Base-by-base conservation (phyloP, 495 filamentous ascomycete species). In the Parathielavia hyrcaniae region DNA sequence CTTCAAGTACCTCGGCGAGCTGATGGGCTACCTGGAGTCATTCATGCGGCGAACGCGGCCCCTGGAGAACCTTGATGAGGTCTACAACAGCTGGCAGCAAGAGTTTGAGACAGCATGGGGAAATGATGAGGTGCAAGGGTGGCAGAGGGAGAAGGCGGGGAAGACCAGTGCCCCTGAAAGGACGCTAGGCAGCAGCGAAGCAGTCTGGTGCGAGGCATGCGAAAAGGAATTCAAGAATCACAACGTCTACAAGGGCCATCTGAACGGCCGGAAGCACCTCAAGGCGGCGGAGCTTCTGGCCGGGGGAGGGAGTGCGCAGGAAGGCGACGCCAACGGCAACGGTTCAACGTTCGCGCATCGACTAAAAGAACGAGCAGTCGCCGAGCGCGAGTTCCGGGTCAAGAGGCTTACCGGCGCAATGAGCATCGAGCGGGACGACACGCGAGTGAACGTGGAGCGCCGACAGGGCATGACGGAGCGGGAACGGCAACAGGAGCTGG, bases 381-480 rank as follows among this genome's bases (percentile, higher is more conserved):
- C 91, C 12, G 88, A 93, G 67, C 85, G 89, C 26, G 93, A 98
- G 66, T 88, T 86, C 70, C 85, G 89, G 19, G 78, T 96, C 35
- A 85, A 82, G 61, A 87, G 84, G 47, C 79, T 97, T 22, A 80
- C 89, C 10, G 77, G 84, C 16, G 79, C 85, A 13, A 90, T 97
- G 78, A 79, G 85, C 61, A 81, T 82, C 19, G 86, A 92, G 66
- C 84, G 91, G 53, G 80, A 84, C 69, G 90, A 93, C 61, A 97
- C 92, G 0, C 79, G 85, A 40, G 86, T 90, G 57, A 97, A 98
- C 64, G 90, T 97, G 10, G 93, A 97, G 77, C 85, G 95, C 20
- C 89, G 86, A 66, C 89, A 93, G 68, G 90, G 91, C 58, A 91
- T 97, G 88, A 98, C 93, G 6, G 93, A 97, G 64, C 82, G 90